These are phyloP conservation scores for Eragrostis tef DNA, from an alignment of 202 grass and related monocot genomes.

Conservation along the genomic window DNA sequence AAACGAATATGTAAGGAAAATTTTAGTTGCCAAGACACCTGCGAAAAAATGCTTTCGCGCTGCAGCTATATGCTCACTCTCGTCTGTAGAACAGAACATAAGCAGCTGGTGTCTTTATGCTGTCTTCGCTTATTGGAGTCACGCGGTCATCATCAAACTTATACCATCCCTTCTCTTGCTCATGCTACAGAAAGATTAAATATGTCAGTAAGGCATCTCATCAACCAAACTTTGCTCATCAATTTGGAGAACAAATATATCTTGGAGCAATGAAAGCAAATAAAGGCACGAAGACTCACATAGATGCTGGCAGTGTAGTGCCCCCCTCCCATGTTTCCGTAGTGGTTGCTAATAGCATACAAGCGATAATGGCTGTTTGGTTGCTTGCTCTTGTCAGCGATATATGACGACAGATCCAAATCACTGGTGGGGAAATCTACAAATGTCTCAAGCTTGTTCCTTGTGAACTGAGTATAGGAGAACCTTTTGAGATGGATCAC, in stretches of 20 bases:
- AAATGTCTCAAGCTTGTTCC: conserved; percentile 90
- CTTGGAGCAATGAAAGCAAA: background rate
- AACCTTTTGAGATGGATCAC: conserved; percentile 99
- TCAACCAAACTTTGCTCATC: conserved; percentile 11
- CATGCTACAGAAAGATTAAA: conserved; percentile 58
- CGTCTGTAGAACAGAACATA: conserved; percentile 94
- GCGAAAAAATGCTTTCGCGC: conserved; percentile 25
- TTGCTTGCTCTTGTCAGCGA: conserved; percentile 49
- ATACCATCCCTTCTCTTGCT: conserved; percentile 77
- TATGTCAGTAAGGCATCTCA: conserved; percentile 33
- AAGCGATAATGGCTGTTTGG: conserved; percentile 61
- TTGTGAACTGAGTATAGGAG: conserved; percentile 79
- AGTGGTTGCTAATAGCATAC: conserved; percentile 95
- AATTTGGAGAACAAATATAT: background rate
- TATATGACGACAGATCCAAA: conserved; percentile 74
- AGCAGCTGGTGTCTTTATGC: conserved; percentile 80
- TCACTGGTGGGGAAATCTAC: conserved; percentile 89
- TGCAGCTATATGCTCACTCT: conserved; percentile 46
- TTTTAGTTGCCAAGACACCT: conserved; percentile 24
- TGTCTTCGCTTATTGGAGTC: conserved; percentile 65
- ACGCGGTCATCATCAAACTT: conserved; percentile 88
- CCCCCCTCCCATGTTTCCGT: conserved; percentile 93
- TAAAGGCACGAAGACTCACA: conserved; percentile 58
- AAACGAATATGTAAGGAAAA: background rate
- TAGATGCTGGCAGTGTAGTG: conserved; percentile 89